phyloP scores from a whole-genome alignment of 257 asterid genomes.

The Solanum etuberosum region DNA sequence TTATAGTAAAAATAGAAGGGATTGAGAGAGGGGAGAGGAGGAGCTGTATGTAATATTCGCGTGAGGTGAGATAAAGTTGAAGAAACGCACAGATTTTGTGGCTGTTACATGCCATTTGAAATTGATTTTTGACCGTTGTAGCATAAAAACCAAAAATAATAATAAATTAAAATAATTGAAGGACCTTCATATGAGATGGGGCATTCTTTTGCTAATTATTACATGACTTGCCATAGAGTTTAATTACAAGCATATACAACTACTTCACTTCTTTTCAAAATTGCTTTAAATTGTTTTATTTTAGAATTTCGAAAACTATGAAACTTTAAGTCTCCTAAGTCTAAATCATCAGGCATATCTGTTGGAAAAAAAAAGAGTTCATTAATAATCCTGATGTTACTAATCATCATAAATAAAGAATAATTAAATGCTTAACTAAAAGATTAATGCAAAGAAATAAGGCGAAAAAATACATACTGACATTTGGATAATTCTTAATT shows the following conservation, averaged over 20 bases:
- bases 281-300: too few species aligned
- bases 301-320: neutral
- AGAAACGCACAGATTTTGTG: conserved; percentile 10
- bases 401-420: neutral
- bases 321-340: neutral
- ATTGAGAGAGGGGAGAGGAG: neutral
- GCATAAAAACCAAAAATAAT: neutral
- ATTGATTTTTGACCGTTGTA: conserved; percentile 27
- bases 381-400: neutral
- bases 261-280: neutral
- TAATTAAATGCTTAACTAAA: neutral
- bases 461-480: neutral
- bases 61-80: neutral
- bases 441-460: neutral
- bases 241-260: neutral
- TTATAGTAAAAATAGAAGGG: neutral
- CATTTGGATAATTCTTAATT: neutral
- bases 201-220: conserved; percentile 5
- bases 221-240: neutral
- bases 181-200: neutral
- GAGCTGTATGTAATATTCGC: neutral
- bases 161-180: neutral
- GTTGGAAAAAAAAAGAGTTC: neutral
- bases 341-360: neutral
- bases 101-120: conserved; percentile 55